These are phyloP conservation scores for Orbilia ellipsospora DNA, from an alignment of 2,329 filamentous ascomycete genomes.

Conservation along the genomic window DNA sequence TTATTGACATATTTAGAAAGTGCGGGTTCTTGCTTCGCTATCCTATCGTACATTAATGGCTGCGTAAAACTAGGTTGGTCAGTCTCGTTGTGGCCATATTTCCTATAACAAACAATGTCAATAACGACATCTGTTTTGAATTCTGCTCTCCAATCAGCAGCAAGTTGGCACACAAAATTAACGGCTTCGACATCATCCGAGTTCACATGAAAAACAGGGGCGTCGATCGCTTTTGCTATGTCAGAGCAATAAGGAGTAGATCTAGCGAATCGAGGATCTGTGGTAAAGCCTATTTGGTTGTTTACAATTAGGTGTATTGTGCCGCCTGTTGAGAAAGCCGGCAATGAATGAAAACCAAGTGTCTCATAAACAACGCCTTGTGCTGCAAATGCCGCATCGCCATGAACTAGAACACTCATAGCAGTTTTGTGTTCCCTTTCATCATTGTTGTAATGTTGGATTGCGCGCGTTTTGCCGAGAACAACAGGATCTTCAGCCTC, in stretches of 20 bases:
- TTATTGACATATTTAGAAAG: constrained; percentile 92
- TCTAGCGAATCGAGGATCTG: constrained; percentile 94
- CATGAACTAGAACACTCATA: constrained; percentile 95
- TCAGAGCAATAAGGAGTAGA: constrained; percentile 99
- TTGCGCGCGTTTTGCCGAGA: constrained; percentile 94
- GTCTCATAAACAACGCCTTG: constrained; percentile 99
- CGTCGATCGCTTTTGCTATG: constrained; percentile 98
- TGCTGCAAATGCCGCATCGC: constrained; percentile 94
- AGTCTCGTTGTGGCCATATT: constrained; percentile 99
- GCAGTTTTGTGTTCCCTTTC: constrained; percentile 87
- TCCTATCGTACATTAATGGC: constrained; percentile 99
- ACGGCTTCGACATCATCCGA: constrained; percentile 98
- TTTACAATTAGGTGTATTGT: constrained; percentile 98
- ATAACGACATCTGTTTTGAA: constrained; percentile 99
- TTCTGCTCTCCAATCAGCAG: constrained; percentile 96
- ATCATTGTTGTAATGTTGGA: constrained; percentile 98
- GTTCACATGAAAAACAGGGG: constrained; percentile 98
- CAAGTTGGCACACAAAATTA: constrained; percentile 97
- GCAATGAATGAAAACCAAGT: constrained; percentile 94
- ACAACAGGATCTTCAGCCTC: constrained; percentile 99
- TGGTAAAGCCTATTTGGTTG: constrained; percentile 99
- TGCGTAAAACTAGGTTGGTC: constrained; percentile 99
- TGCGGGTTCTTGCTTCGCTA: constrained; percentile 82
- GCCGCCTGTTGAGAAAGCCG: constrained; percentile 95
- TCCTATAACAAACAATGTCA: constrained; percentile 98